phyloP scores from a whole-genome alignment of 305 asterid genomes.

The Striga hermonthica region DNA sequence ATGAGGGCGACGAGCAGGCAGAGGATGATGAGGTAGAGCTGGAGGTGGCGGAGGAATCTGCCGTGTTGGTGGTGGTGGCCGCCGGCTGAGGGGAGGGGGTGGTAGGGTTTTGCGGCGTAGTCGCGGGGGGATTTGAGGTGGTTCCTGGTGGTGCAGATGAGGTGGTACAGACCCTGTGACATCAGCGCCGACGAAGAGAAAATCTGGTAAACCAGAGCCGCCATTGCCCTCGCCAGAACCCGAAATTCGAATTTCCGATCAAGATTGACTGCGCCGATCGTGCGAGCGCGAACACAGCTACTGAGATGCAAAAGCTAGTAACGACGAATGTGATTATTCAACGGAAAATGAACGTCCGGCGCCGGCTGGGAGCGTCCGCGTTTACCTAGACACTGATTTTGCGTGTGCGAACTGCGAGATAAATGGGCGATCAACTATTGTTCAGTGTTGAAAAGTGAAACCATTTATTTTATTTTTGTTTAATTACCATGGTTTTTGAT shows the following conservation, averaged over 20 bases:
- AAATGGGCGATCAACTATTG: background rate
- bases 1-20: conserved; percentile 55
- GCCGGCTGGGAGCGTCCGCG: background rate
- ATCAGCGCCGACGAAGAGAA: conserved; percentile 66
- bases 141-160: conserved; percentile 63
- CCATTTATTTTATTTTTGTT: no score
- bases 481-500: no score
- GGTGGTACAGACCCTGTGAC: conserved; percentile 75
- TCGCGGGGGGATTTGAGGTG: conserved; percentile 77
- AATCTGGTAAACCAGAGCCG: conserved; percentile 65
- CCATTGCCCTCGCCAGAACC: conserved; percentile 36
- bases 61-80: conserved; percentile 32
- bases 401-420: background rate
- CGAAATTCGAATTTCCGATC: background rate
- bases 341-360: conserved; percentile 6
- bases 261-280: background rate
- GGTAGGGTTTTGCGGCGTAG: conserved; percentile 72
- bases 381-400: background rate
- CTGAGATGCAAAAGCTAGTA: background rate
- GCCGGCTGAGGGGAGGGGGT: conserved; percentile 47
- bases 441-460: no score
- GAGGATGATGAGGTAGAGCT: conserved; percentile 55
- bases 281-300: background rate
- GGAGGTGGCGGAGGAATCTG: conserved; percentile 48
- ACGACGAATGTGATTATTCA: background rate